Percentiles rank a stretch among this genome's conserved stretches.
Evolutionary conservation across 331 rosid species (phyloP).

Genomic region (Malus hybrid): DNA sequence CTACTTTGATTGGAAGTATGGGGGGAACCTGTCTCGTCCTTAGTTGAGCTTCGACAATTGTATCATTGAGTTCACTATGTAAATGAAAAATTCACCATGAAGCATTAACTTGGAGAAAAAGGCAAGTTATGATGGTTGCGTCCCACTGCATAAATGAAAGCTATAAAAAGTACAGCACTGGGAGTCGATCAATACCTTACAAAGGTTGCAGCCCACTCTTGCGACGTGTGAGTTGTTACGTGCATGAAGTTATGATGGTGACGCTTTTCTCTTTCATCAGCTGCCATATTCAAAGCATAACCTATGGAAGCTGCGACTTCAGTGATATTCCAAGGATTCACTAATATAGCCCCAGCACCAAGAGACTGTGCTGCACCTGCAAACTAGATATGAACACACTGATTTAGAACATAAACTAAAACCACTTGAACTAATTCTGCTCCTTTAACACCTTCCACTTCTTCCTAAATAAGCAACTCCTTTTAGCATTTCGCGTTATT

Average conservation of each 20-base stretch:
- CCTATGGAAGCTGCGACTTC: conserved; percentile 93
- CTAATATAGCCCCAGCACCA: conserved; percentile 96
- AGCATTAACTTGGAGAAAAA: conserved; percentile 9
- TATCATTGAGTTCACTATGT: conserved; percentile 85
- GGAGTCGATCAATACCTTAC: conserved; percentile 53
- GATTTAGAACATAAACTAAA: conserved; percentile 5
- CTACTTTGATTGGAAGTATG: conserved; percentile 54
- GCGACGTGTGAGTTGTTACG: conserved; percentile 91
- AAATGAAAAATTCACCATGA: conserved; percentile 17
- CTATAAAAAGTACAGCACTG: background rate
- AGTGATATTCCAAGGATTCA: conserved; percentile 92
- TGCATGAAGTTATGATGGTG: conserved; percentile 92
- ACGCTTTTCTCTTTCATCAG: conserved; percentile 92
- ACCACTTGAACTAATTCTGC: too few species aligned
- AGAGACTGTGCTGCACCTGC: conserved; percentile 99
- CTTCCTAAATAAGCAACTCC: too few species aligned
- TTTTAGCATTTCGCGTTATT: too few species aligned
- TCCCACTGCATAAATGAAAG: background rate
- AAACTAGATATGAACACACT: conserved; percentile 47
- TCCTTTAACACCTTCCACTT: too few species aligned
- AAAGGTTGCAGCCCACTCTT: conserved; percentile 99
- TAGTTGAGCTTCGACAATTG: conserved; percentile 91
- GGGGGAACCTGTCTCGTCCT: conserved; percentile 92
- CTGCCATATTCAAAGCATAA: conserved; percentile 84
- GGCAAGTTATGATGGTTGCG: background rate